These are phyloP conservation scores for Zarea fungicola DNA, from an alignment of 2,329 filamentous ascomycete species.

Conservation along the genomic window DNA sequence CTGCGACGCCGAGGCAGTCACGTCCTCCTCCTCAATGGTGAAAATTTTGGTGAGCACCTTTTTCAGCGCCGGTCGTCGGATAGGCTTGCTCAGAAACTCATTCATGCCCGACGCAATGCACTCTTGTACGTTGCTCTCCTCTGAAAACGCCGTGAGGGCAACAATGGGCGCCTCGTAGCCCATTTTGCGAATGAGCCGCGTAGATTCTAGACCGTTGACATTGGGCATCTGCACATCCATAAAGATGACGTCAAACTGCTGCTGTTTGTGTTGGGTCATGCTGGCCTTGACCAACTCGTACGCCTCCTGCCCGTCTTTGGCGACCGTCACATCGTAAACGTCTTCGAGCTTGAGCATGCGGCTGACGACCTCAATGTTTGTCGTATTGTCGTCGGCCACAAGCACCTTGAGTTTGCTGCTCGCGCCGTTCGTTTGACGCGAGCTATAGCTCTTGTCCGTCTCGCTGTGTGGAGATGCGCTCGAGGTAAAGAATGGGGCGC, in stretches of 20 bases:
- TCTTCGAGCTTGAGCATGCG: conserved; percentile 70
- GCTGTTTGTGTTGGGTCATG: conserved; percentile 65
- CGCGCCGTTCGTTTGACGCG: conserved; percentile 11
- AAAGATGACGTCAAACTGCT: conserved; percentile 80
- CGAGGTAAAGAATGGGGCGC: conserved; percentile 71
- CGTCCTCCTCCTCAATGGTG: conserved; percentile 67
- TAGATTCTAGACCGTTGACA: conserved; percentile 82
- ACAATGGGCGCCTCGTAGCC: conserved; percentile 87
- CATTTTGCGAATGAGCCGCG: conserved; percentile 76
- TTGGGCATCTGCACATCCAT: conserved; percentile 98
- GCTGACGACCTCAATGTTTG: conserved; percentile 54
- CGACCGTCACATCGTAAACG: conserved; percentile 80
- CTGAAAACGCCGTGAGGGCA: conserved; percentile 82
- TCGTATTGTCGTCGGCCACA: conserved; percentile 68
- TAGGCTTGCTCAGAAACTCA: conserved; percentile 76
- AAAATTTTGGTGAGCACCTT: conserved; percentile 80
- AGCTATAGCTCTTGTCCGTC: background rate
- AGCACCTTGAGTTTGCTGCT: conserved; percentile 63
- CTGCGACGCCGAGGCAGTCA: background rate
- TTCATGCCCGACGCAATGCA: conserved; percentile 90
- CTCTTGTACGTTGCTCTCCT: conserved; percentile 83
- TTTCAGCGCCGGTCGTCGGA: conserved; percentile 75
- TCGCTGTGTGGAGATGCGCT: conserved; percentile 23
- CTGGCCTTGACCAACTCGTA: conserved; percentile 81
- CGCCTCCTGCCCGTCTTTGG: conserved; percentile 81